phyloP scores from a whole-genome alignment of 164 flowering plant genomes.

The Vitis vinifera region ASM3070453v1 NC_081813.1:20915501-20916000 shows the following conservation, averaged over 20 bases:
- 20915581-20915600: too few relatives aligned
- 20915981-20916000: not conserved
- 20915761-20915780: too few relatives aligned
- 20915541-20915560: too few relatives aligned
- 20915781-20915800: too few relatives aligned
- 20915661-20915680: not conserved
- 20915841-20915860: not conserved
- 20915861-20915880: not conserved
- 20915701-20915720: too few relatives aligned
- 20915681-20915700: too few relatives aligned
- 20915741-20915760: too few relatives aligned
- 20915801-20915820: not conserved
- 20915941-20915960: not conserved
- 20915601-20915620: too few relatives aligned
- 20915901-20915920: not conserved
- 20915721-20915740: not conserved
- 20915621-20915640: not conserved
- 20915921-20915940: not conserved
- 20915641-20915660: not conserved
- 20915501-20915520: too few relatives aligned
- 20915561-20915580: too few relatives aligned
- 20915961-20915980: constrained; percentile 1
- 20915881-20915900: not conserved
- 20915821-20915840: not conserved
- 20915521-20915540: too few relatives aligned